Evolutionary conservation across 1,284 basidiomycete species (phyloP).

Genomic region (Takashimella koratensis): DNA sequence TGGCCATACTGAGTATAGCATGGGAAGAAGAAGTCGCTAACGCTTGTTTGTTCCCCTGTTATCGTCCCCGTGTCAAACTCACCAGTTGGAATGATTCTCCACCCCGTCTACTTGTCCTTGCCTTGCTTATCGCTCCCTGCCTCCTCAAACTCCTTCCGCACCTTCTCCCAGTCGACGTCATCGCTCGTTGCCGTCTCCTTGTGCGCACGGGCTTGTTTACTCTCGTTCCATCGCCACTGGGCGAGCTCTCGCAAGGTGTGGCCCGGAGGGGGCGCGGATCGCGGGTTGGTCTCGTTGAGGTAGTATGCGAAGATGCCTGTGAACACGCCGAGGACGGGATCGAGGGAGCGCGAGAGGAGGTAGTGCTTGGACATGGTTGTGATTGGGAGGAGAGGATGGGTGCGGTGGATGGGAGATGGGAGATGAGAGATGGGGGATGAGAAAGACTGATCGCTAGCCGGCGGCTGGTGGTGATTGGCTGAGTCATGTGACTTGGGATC

Average conservation of each 20-base stretch:
- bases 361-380: conserved; percentile 39
- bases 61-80: too few species aligned
- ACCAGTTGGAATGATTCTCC: too few species aligned
- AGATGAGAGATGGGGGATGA: neutral
- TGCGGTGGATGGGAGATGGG: neutral
- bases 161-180: conserved; percentile 36
- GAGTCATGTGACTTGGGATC: too few species aligned
- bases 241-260: conserved; percentile 62
- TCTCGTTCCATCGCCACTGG: conserved; percentile 62
- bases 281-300: conserved; percentile 77
- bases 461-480: neutral
- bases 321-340: conserved; percentile 73
- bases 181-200: conserved; percentile 17
- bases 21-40: too few species aligned
- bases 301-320: conserved; percentile 76
- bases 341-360: conserved; percentile 53
- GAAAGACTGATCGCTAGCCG: neutral
- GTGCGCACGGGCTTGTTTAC: conserved; percentile 20
- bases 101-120: too few species aligned
- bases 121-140: too few species aligned
- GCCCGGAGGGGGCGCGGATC: conserved; percentile 64
- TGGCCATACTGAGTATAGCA: too few species aligned
- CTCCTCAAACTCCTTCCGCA: conserved; percentile 40
- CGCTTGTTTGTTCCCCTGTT: too few species aligned
- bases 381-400: neutral